A percentile compares a stretch with the other conserved stretches of the same genome.
Conservation (phyloP, 1,284 basidiomycete genomes). For the Earliella scabrosa region DNA sequence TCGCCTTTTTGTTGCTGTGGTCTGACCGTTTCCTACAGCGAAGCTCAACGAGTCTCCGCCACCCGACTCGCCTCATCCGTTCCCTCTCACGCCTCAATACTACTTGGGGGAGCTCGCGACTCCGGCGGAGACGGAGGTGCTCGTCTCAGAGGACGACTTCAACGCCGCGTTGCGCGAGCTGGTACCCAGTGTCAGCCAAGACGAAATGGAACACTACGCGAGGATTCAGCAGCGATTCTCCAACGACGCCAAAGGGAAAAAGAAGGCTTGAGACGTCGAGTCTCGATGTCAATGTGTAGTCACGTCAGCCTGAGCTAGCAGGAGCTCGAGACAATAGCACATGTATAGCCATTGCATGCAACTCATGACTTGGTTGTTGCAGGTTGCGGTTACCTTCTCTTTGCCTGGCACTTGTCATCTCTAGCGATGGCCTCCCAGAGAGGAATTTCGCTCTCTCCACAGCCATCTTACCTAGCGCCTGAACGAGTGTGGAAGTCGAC, state of each 20-base stretch:
- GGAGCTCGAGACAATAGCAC: no score
- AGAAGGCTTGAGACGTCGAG: not conserved
- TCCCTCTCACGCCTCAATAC: conserved; percentile 89
- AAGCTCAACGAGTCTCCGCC: conserved; percentile 50
- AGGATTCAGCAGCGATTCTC: conserved; percentile 77
- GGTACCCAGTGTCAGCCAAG: conserved; percentile 86
- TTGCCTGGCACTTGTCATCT: no score
- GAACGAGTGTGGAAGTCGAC: no score
- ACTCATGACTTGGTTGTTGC: no score
- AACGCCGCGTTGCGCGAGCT: conserved; percentile 75
- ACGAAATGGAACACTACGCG: conserved; percentile 90
- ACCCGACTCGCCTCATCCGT: conserved; percentile 52
- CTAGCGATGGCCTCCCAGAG: no score
- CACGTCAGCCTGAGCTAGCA: no score
- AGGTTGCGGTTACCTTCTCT: no score
- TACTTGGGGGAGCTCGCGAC: conserved; percentile 88
- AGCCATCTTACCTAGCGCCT: no score
- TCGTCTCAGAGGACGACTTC: conserved; percentile 81
- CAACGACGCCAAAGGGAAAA: conserved; percentile 16
- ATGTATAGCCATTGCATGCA: no score
- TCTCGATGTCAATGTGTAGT: not conserved
- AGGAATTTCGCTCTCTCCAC: no score
- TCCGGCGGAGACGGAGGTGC: conserved; percentile 74
- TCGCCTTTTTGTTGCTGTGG: not conserved
- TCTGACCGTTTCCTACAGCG: conserved; percentile 39